Evolutionary conservation across 805 yeast genomes (phyloP), one percentile per base, ranked within the genome.

Genomic region (Yarrowia sp.): DNA sequence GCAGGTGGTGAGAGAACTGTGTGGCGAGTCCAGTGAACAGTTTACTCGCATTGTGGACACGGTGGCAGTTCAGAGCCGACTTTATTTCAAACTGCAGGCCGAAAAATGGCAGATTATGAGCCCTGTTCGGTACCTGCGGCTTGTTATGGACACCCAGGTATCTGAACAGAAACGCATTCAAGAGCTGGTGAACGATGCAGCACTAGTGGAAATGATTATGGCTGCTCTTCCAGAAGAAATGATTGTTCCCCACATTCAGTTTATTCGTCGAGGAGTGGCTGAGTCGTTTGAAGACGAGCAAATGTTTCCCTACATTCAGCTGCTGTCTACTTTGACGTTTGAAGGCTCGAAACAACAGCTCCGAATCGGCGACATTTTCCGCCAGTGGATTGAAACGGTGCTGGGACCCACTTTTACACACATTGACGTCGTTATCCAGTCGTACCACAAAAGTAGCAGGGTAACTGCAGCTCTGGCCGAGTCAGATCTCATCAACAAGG

Each of bases 381-480:
- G 61, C 10, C 44, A 54, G 12, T 54, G 61, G 61, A 54, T 54
- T 26, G 61, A 54, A 38, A 54, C 12, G 0, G 59, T 51, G 17
- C 19, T 54, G 26, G 61, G 61, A 4, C 61, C 44, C 3, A 24
- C 61, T n/a, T 54, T 54, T 5, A 38, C 44, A 8, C 35, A 36
- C 5, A 54, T 54, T 4, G 61, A 54, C 17, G 9, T 36, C 8
- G 61, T 38, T 7, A 38, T 54, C 8, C 33, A 36, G 35, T 35
- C 61, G 10, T 54, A 54, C 22, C 33, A 24, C 17, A 54, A 54
- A n/a, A 36, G 46, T 12, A 16, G 46, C 7, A 12, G 19, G 5
- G 61, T 54, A 7, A 11, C 16, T 1, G 46, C n/a, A 4, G 46
- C 33, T 22, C 30, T 54, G 4, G 22, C 17, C 2, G 44, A 26